Conservation (phyloP, 208 protist species). For the Polymyxa betae region DNA sequence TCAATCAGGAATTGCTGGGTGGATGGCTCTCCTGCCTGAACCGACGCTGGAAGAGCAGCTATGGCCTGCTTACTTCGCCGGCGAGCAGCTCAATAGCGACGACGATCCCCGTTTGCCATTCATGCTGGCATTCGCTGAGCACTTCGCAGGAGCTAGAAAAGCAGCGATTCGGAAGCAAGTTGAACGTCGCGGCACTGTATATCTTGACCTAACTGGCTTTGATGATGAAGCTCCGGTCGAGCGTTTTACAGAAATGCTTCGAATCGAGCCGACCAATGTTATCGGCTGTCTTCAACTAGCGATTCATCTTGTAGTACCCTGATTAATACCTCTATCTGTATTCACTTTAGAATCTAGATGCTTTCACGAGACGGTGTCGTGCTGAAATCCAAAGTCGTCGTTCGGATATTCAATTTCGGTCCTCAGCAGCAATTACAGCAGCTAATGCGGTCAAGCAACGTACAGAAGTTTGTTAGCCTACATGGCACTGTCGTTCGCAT, state of each 20-base stretch:
- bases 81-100: background rate
- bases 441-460: constrained; percentile 44
- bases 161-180: background rate
- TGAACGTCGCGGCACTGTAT: background rate
- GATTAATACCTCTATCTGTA: background rate
- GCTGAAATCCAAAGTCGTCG: background rate
- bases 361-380: background rate
- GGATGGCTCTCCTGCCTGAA: no score
- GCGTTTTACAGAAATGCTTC: background rate
- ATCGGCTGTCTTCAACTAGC: constrained; percentile 14
- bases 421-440: background rate
- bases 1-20: no score
- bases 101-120: background rate
- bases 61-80: background rate
- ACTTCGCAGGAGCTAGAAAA: background rate
- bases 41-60: no score
- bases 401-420: constrained; percentile 15
- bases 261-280: constrained; percentile 7
- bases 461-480: constrained; percentile 74
- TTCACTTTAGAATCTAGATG: background rate
- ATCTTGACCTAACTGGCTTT: background rate
- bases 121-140: background rate
- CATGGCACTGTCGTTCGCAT: constrained; percentile 80
- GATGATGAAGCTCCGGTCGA: constrained; percentile 15
- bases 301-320: background rate